Base-by-base conservation (phyloP, 768 basidiomycete species). In the Ramaria sp. region DNA sequence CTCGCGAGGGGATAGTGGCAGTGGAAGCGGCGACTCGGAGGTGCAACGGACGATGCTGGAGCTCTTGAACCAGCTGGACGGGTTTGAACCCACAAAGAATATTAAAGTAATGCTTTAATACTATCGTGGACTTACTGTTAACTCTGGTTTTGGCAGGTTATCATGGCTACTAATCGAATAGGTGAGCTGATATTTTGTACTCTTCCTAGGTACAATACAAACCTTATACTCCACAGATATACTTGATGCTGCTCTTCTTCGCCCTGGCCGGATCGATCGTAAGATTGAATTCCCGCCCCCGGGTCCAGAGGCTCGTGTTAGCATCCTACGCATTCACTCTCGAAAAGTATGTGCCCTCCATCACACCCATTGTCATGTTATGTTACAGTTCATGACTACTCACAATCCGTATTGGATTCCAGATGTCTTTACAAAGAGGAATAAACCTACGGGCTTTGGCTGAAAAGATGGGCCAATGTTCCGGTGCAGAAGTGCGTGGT, bases 241-340 rank as follows among this genome's bases (percentile, higher is more conserved):
- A 59, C 78, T 98, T 58, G 94, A 98, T 67, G 82, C 89, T 51
- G 94, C 95, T 0, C 75, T 98, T 24, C 76, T 97, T 16, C 82
- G 94, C 45, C 92, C 94, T 3, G 94, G 94, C 32, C 90, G 94
- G 64, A 96, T 98, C 61, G 94, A 98, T 69, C 73, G 86, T 39
- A 97, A 97, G 73, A 99, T 99, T 60, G 95, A 99, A 68, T 97
- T 99, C 73, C 95, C 95, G 15, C 95, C 96, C 28, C 95, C 95
- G 27, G 92, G 91, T 2, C 95, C 95, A 0, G 94, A 97, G 66
- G 94, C 94, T 2, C 86, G 94, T 64, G 88, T 97, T 25, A 87
- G 89, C n/a, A 98, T 98, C 66, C 79, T 98, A 30, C 85, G 93
- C 41, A 97, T 97, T 59, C 95, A 98, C 65, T 95, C 91, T 20